Evolutionary conservation across 805 yeast species (phyloP), one percentile per base, ranked within the genome.

Genomic region (Wickerhamomyces rabaulensis): DNA sequence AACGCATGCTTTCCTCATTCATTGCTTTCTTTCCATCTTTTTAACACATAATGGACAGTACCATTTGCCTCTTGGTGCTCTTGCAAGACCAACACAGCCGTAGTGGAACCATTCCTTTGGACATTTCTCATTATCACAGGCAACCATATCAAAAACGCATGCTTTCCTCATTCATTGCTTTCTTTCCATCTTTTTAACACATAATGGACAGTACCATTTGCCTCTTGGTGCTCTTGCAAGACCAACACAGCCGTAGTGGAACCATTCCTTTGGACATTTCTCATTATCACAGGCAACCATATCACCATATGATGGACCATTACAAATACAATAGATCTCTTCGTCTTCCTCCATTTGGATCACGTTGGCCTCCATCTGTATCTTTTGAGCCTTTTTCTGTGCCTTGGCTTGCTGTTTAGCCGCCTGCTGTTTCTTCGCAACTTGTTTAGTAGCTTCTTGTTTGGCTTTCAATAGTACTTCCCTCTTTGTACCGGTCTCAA

Each of bases 241-340:
- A 0, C 87, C 88, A 35, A 86, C 84, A 67, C 95, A 87, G 37
- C 75, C 73, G 70, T 85, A 84, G 65, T 87, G 95, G 60, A 83
- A 87, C 95, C 94, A 86, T 58, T 82, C 89, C 33, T 66, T 73
- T 49, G 78, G 70, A 66, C 97, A 91, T 33, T 78, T 74, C 3
- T 73, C 73, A 55, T 87, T 80, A 62, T 91, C 97, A 65, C 98
- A 92, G 0, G 92, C 96, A 51, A 92, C 76, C 98, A 92, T 92
- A 44, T 78, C 79, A 1, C 97, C 97, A 46, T 58, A 66, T 7
- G 79, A 71, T 1, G 66, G 68, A 5, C 66, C 64, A 6, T 68
- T 61, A 49, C 86, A 80, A 13, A 67, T 43, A 52, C 85, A 80
- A 53, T 76, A 80, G 1, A 56, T 42, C 15, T 44, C 54, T 9